Conservation (phyloP, 306 rosid genomes). For the Astragalus membranaceus region DNA sequence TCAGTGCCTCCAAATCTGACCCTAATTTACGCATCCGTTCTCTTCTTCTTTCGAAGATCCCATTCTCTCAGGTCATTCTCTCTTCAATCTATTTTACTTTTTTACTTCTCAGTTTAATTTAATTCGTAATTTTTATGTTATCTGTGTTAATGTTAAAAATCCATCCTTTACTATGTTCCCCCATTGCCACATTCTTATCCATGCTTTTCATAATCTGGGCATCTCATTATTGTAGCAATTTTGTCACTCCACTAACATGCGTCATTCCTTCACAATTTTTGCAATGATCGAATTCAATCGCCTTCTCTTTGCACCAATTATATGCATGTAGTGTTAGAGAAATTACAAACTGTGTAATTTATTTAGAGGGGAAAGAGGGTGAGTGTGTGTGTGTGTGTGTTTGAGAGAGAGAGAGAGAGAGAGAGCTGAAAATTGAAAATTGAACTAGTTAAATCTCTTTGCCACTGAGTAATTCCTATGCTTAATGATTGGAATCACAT, state of each 20-base stretch:
- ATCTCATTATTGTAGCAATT: background rate
- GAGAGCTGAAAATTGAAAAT: background rate
- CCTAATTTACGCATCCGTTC: background rate
- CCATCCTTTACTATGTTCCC: background rate
- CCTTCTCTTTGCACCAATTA: background rate
- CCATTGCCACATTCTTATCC: background rate
- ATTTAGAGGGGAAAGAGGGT: background rate
- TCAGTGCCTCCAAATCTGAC: background rate
- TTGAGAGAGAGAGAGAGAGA: background rate
- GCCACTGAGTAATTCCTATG: background rate
- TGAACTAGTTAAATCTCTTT: background rate
- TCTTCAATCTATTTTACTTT: background rate
- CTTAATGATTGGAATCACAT: background rate
- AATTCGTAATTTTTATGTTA: background rate
- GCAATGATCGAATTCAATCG: background rate
- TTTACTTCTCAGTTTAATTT: background rate
- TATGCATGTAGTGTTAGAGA: background rate
- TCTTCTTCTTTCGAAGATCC: background rate
- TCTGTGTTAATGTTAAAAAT: background rate
- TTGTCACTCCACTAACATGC: background rate
- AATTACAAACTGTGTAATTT: background rate
- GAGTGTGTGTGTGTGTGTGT: background rate
- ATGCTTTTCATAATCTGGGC: constrained; percentile 16
- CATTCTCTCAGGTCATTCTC: constrained; percentile 4
- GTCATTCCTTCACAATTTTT: background rate